Base-by-base conservation (phyloP, 768 basidiomycete genomes). In the Lentinula aciculospora region DNA sequence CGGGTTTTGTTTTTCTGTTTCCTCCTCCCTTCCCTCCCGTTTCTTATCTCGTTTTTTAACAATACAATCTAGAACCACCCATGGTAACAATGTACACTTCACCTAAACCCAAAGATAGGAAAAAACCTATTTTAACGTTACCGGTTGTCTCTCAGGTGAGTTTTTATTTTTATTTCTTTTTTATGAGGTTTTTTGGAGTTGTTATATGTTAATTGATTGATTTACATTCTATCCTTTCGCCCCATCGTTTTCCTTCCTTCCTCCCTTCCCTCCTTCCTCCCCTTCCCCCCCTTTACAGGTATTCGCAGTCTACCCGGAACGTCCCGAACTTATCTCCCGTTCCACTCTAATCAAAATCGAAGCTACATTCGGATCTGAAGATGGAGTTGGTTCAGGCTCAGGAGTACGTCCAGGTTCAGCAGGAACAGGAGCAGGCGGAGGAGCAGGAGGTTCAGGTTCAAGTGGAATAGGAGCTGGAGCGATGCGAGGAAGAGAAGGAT, bases 301-400 rank as follows among this genome's bases (percentile, higher is more conserved):
- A 17, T 97, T 94, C 67, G 92, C 92, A 2, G 92, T 99, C 8
- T 99, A 94, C 68, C 96, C 96, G 1, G 96, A 98, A 68, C 82
- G 92, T n/a, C 91, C 92, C 9, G 92, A 94, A 63, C 74, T 97
- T 62, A 94, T 98, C 71, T 87, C 80, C 61, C 78, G 84, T 64
- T 94, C 93, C 62, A 94, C 92, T 0, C 73, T 99, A 62, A 87
- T 98, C 75, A 98, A 98, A 69, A 67, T 98, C 5, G 94, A 98
- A 67, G 96, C 93, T 9, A 72, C 79, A 25, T 80, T 97, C 55
- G 88, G 28, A 21, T 85, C 88, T 29, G 90, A 95, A 66, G 84
- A 89, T 10, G 76, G 81, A n/a, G 83, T 81, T 27, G 77, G 73
- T 21, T 71, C 70, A n/a, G n/a, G n/a, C n/a, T n/a, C n/a, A n/a